These are phyloP conservation scores for Acanthamoeba royreba DNA, from an alignment of 208 protist species.

Conservation along the genomic window DNA sequence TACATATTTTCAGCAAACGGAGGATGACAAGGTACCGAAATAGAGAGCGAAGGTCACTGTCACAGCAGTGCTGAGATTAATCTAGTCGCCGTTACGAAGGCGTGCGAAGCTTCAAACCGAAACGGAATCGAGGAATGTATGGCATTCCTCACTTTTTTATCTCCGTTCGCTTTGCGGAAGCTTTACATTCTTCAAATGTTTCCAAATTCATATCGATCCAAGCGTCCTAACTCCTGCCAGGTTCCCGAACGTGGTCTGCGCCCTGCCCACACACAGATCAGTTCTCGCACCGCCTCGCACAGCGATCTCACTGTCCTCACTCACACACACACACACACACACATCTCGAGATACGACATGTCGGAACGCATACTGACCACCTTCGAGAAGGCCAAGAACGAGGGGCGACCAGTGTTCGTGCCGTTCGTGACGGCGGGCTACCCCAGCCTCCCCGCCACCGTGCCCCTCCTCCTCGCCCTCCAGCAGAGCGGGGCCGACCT, in stretches of 20 bases:
- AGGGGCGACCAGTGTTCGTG: constrained; percentile 25
- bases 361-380: background rate
- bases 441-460: constrained; percentile 42
- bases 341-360: background rate
- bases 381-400: background rate
- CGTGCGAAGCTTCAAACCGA: background rate
- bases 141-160: background rate
- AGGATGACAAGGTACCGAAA: no score
- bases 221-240: no score
- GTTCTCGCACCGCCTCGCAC: no score
- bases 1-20: no score
- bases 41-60: no score
- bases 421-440: constrained; percentile 46
- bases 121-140: background rate
- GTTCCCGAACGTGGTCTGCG: no score
- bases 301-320: background rate
- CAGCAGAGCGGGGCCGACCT: constrained; percentile 73
- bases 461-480: constrained; percentile 46
- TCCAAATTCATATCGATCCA: no score
- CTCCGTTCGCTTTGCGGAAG: no score
- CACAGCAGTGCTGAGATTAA: background rate
- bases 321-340: background rate
- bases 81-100: background rate
- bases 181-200: no score
- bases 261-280: no score